Conservation (phyloP, 176 grass and related monocot genomes). For the Juncus inflexus region DNA sequence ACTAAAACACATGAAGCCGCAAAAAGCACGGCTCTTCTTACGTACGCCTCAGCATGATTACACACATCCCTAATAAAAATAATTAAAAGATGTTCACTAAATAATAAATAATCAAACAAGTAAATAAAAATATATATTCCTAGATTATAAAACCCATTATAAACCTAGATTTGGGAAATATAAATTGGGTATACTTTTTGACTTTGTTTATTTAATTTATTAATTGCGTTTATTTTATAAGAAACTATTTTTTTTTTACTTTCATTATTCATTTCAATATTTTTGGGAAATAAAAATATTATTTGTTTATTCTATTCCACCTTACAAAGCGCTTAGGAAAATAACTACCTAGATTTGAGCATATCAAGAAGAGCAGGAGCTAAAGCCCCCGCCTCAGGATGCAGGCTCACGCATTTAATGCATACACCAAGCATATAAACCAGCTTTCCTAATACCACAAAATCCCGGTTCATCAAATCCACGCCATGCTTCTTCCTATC, state of each 20-base stretch:
- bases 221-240: too few relatives aligned
- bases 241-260: too few relatives aligned
- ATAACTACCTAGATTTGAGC: slow-evolving; percentile 73
- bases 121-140: background rate
- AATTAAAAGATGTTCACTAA: background rate
- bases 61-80: slow-evolving; percentile 57
- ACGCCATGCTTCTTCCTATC: slow-evolving; percentile 75
- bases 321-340: background rate
- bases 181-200: too few relatives aligned
- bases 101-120: slow-evolving; percentile 7
- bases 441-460: slow-evolving; percentile 89
- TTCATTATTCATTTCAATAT: too few relatives aligned
- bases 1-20: slow-evolving; percentile 83
- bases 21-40: slow-evolving; percentile 83
- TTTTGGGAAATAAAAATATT: too few relatives aligned
- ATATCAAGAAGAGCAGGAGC: slow-evolving; percentile 86
- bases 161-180: background rate
- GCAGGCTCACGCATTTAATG: slow-evolving; percentile 82
- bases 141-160: background rate
- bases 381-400: slow-evolving; percentile 86
- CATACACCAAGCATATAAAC: slow-evolving; percentile 97
- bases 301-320: too few relatives aligned
- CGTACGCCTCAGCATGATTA: slow-evolving; percentile 85
- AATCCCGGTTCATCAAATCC: slow-evolving; percentile 76
- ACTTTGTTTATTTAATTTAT: too few relatives aligned